phyloP scores from a whole-genome alignment of 441 rosid species.

The Gossypium lobatum region DNA sequence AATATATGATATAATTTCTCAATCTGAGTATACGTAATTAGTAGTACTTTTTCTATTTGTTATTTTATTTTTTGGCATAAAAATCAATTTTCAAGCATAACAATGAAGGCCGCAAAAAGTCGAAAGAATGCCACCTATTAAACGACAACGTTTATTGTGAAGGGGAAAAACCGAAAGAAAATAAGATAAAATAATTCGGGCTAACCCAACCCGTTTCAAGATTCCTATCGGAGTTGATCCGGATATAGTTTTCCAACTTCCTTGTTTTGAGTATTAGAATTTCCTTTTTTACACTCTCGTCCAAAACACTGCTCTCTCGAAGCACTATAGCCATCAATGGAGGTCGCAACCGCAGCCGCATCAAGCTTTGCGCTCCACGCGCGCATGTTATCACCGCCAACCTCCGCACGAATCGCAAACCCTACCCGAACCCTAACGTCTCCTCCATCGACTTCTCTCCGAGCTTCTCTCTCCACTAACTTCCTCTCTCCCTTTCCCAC shows the following conservation, averaged over 20 bases:
- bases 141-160: background rate
- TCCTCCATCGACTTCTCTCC: background rate
- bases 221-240: background rate
- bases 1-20: no score
- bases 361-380: constrained; percentile 40
- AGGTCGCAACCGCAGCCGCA: constrained; percentile 52
- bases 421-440: constrained; percentile 13
- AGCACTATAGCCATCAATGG: constrained; percentile 32
- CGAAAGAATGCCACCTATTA: background rate
- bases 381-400: constrained; percentile 29
- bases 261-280: background rate
- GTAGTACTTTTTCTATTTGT: no score
- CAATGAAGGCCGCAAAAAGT: background rate
- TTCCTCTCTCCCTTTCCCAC: constrained; percentile 34
- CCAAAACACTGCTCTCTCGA: background rate
- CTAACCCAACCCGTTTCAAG: background rate
- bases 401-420: constrained; percentile 25
- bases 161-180: background rate
- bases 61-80: background rate
- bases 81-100: background rate
- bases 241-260: background rate
- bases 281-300: background rate
- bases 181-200: background rate
- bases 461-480: constrained; percentile 45
- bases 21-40: no score